These are phyloP conservation scores for Cylindrotheca closterium DNA, from an alignment of 108 stramenopile species.

Conservation along the genomic window DNA sequence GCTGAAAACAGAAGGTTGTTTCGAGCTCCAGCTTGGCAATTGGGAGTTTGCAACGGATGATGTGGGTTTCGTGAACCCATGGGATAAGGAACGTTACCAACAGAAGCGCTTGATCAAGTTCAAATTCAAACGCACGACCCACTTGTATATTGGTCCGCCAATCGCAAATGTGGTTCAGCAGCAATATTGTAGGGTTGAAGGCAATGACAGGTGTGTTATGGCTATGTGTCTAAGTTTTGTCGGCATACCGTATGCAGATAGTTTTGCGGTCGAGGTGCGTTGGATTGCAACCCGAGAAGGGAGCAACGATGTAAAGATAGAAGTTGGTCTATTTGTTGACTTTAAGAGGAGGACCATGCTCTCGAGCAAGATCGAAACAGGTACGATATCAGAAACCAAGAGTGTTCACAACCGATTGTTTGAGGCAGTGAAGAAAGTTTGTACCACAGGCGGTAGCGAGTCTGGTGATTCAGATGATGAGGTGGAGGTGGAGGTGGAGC, in stretches of 20 bases:
- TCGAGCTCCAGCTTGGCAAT: slow-evolving; percentile 58
- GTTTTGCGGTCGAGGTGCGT: slow-evolving; percentile 75
- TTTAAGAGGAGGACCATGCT: slow-evolving; percentile 77
- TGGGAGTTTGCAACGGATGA: slow-evolving; percentile 50
- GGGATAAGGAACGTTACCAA: slow-evolving; percentile 56
- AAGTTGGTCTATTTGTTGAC: slow-evolving; percentile 76
- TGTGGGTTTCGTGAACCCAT: slow-evolving; percentile 44
- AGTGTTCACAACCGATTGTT: slow-evolving; percentile 68
- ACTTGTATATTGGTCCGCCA: slow-evolving; percentile 81
- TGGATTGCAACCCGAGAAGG: slow-evolving; percentile 72
- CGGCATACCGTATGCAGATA: slow-evolving; percentile 83
- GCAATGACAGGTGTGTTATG: slow-evolving; percentile 61
- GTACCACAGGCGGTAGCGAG: slow-evolving; percentile 13
- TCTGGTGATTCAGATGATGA: slow-evolving; percentile 2
- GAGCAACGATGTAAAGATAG: slow-evolving; percentile 50
- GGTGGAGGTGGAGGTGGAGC: background rate
- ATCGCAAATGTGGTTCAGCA: slow-evolving; percentile 76
- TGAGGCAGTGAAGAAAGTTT: slow-evolving; percentile 51
- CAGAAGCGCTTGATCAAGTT: slow-evolving; percentile 57
- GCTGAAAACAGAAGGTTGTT: slow-evolving; percentile 59
- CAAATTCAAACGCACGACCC: slow-evolving; percentile 72
- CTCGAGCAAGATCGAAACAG: slow-evolving; percentile 67
- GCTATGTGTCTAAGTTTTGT: slow-evolving; percentile 74
- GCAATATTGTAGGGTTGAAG: slow-evolving; percentile 67
- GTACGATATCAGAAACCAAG: slow-evolving; percentile 64